Percentiles rank a stretch among this genome's conserved stretches.
These are phyloP conservation scores for Pterocarpus santalinus DNA, from an alignment of 306 rosid species.

Conservation along the genomic window DNA sequence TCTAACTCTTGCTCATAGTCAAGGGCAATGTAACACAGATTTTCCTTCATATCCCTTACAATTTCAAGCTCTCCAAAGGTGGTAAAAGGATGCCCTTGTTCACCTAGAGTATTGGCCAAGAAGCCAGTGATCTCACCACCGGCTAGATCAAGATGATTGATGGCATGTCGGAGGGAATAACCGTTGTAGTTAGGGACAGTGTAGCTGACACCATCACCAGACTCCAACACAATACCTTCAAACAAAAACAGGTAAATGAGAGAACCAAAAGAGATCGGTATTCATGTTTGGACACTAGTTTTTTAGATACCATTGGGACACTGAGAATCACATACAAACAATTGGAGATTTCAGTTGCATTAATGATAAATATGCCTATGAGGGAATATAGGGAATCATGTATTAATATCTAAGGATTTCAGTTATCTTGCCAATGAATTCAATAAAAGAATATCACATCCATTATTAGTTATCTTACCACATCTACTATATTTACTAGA, in stretches of 20 bases:
- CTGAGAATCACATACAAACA: too few species aligned
- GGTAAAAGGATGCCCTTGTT: slow-evolving; percentile 95
- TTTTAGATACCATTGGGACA: too few species aligned
- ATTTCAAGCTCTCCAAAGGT: slow-evolving; percentile 99
- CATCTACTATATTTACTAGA: neutral
- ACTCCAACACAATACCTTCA: slow-evolving; percentile 94
- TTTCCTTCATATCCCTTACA: slow-evolving; percentile 97
- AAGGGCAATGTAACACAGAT: slow-evolving; percentile 88
- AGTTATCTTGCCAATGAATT: neutral
- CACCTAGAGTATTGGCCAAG: slow-evolving; percentile 94
- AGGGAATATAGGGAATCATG: too few species aligned
- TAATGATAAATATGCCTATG: too few species aligned
- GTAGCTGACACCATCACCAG: slow-evolving; percentile 99
- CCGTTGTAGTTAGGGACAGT: slow-evolving; percentile 98
- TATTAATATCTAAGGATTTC: neutral
- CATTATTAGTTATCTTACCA: too few species aligned
- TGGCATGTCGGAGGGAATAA: slow-evolving; percentile 98
- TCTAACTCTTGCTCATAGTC: slow-evolving; percentile 93
- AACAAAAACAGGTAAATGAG: slow-evolving; percentile 16
- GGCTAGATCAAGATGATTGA: slow-evolving; percentile 97
- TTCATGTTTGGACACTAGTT: too few species aligned
- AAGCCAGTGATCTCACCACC: slow-evolving; percentile 96
- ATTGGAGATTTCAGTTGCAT: neutral
- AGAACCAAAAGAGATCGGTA: too few species aligned
- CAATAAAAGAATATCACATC: too few species aligned